Conservation (phyloP, 768 basidiomycete genomes). For the Mycena polygramma region DNA sequence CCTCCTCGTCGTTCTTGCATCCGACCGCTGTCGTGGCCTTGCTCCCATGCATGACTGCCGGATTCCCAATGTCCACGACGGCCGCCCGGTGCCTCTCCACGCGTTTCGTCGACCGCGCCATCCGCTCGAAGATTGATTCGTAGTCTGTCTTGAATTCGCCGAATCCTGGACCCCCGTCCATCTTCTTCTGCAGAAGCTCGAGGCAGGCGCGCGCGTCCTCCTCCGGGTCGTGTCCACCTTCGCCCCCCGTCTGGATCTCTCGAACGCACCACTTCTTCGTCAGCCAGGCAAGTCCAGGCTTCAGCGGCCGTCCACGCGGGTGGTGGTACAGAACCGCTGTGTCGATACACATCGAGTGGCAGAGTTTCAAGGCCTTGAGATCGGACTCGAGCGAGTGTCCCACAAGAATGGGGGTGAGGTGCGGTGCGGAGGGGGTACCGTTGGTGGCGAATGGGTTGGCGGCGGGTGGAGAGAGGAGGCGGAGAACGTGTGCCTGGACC, state of each 20-base stretch:
- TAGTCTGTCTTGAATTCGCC: constrained; percentile 89
- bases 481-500: constrained; percentile 80
- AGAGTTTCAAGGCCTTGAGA: constrained; percentile 87
- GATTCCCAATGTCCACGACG: constrained; percentile 90
- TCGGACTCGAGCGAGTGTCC: constrained; percentile 98
- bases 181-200: constrained; percentile 86
- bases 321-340: constrained; percentile 93
- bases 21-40: constrained; percentile 84
- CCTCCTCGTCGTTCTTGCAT: constrained; percentile 84
- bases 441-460: constrained; percentile 59
- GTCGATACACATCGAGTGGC: constrained; percentile 91
- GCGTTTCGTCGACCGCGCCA: constrained; percentile 65
- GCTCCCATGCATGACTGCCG: constrained; percentile 84
- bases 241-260: constrained; percentile 89
- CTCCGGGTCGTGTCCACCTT: constrained; percentile 93
- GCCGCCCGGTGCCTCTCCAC: constrained; percentile 64
- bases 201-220: constrained; percentile 94
- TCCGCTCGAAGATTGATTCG: constrained; percentile 91
- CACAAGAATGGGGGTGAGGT: constrained; percentile 81
- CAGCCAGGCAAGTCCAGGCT: constrained; percentile 97
- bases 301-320: constrained; percentile 92
- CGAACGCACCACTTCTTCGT: constrained; percentile 93
- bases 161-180: constrained; percentile 82
- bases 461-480: constrained; percentile 66
- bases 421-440: constrained; percentile 45